phyloP scores from a whole-genome alignment of 148 eudicot genomes.

The Amaranthus hypochondriacus region DNA sequence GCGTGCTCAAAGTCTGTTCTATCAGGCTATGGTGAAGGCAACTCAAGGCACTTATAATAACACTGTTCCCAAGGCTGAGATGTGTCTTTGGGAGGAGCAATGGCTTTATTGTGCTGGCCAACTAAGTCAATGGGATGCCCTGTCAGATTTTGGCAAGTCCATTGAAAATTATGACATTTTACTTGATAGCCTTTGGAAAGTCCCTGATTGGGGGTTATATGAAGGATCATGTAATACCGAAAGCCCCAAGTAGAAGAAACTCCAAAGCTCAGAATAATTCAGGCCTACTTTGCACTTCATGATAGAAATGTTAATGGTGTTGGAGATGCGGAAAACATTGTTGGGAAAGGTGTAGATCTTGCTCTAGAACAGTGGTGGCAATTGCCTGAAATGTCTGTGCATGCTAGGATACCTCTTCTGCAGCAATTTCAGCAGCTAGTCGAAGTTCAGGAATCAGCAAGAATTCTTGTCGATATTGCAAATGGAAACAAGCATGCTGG shows the following conservation, averaged over 20 bases:
- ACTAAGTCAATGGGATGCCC: slow-evolving; percentile 95
- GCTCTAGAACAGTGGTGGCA: slow-evolving; percentile 99
- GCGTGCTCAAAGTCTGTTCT: slow-evolving; percentile 90
- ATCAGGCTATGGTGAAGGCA: slow-evolving; percentile 97
- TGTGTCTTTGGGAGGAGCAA: slow-evolving; percentile 99
- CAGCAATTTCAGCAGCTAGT: slow-evolving; percentile 98
- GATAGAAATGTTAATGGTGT: slow-evolving; percentile 81
- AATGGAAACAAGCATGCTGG: slow-evolving; percentile 72
- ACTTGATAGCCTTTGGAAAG: slow-evolving; percentile 94
- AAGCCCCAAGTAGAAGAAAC: slow-evolving; percentile 97
- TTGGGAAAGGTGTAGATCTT: slow-evolving; percentile 86
- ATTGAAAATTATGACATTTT: slow-evolving; percentile 89
- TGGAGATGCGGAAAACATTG: slow-evolving; percentile 82
- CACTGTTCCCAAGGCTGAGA: slow-evolving; percentile 97
- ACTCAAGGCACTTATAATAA: slow-evolving; percentile 95
- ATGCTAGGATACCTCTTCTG: slow-evolving; percentile 81
- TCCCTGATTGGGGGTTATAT: slow-evolving; percentile 94
- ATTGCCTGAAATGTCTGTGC: slow-evolving; percentile 96
- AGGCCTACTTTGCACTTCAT: slow-evolving; percentile 93
- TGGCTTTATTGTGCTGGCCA: slow-evolving; percentile 95
- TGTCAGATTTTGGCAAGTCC: slow-evolving; percentile 86
- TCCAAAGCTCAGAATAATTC: slow-evolving; percentile 86
- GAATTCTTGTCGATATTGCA: slow-evolving; percentile 77
- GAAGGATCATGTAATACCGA: slow-evolving; percentile 88
- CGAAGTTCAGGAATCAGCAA: slow-evolving; percentile 96